Conservation (phyloP, 108 stramenopile species). For the Stephanodiscus triporus region DNA sequence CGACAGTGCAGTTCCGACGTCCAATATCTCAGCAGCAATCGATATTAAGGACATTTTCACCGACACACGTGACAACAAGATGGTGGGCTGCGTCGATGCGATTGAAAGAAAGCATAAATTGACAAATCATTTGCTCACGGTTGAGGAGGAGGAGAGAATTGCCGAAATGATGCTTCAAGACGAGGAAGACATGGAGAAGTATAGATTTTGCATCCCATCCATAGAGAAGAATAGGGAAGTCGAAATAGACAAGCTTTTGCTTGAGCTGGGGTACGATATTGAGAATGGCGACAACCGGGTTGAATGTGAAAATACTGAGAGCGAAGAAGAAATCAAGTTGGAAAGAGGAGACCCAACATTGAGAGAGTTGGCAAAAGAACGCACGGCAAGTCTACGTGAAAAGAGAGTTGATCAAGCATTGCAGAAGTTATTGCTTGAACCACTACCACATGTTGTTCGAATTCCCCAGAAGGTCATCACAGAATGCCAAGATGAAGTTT, state of each 20-base stretch:
- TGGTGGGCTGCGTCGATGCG: constrained; percentile 2
- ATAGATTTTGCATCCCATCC: constrained; percentile 4
- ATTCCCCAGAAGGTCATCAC: not conserved
- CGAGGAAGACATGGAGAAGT: constrained; percentile 21
- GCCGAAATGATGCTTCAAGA: constrained; percentile 14
- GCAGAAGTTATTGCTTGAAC: constrained; percentile 18
- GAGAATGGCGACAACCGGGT: not conserved
- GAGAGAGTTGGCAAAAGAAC: constrained; percentile 21
- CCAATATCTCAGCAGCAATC: not conserved
- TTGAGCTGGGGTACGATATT: constrained; percentile 17
- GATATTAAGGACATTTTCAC: not conserved
- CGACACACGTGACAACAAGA: not conserved
- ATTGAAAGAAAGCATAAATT: constrained; percentile 8
- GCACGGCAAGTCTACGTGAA: constrained; percentile 8
- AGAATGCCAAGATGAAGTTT: constrained; percentile 1
- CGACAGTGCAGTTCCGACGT: not conserved
- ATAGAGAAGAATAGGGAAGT: constrained; percentile 15
- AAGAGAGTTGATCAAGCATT: constrained; percentile 13
- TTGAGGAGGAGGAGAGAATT: constrained; percentile 29
- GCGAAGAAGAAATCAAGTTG: not conserved
- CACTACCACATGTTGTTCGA: constrained; percentile 21
- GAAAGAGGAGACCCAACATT: constrained; percentile 20
- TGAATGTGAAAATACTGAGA: not conserved
- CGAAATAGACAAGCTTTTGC: constrained; percentile 16
- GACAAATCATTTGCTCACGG: constrained; percentile 12